These are phyloP conservation scores for Whalleya microplaca DNA, from an alignment of 2,329 filamentous ascomycete species.

Conservation along the genomic window DNA sequence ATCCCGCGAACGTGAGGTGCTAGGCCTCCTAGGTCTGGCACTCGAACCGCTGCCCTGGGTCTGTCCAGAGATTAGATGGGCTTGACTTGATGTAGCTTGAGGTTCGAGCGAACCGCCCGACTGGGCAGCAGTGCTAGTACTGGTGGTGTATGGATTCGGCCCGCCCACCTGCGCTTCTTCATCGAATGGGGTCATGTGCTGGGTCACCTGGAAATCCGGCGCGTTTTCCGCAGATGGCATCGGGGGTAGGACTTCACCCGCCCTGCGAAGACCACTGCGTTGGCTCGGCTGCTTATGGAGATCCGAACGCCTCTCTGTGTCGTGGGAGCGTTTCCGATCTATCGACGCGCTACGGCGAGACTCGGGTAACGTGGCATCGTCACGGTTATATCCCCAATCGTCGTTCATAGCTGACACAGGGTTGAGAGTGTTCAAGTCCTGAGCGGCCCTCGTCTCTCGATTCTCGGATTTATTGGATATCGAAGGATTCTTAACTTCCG, in stretches of 20 bases:
- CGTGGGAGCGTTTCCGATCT: constrained; percentile 42
- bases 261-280: constrained; percentile 36
- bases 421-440: constrained; percentile 48
- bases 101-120: constrained; percentile 17
- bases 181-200: constrained; percentile 34
- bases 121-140: constrained; percentile 4
- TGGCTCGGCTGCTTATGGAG: constrained; percentile 35
- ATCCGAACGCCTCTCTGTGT: constrained; percentile 39
- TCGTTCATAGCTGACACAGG: constrained; percentile 40
- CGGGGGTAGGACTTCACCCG: constrained; percentile 34
- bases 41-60: neutral
- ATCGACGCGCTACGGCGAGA: constrained; percentile 36
- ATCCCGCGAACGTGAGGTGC: constrained; percentile 16
- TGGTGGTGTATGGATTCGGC: constrained; percentile 24
- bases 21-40: constrained; percentile 6
- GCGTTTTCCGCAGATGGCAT: constrained; percentile 20
- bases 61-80: constrained; percentile 4
- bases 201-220: constrained; percentile 34
- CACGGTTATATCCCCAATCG: constrained; percentile 43
- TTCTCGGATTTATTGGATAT: constrained; percentile 29
- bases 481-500: constrained; percentile 29
- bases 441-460: constrained; percentile 49
- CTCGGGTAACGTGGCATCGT: constrained; percentile 40
- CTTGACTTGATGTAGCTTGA: constrained; percentile 16
- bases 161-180: constrained; percentile 39